A percentile compares a stretch with the other conserved stretches of the same genome.
phyloP scores from a whole-genome alignment of 768 basidiomycete species.

The Mycena venus region DNA sequence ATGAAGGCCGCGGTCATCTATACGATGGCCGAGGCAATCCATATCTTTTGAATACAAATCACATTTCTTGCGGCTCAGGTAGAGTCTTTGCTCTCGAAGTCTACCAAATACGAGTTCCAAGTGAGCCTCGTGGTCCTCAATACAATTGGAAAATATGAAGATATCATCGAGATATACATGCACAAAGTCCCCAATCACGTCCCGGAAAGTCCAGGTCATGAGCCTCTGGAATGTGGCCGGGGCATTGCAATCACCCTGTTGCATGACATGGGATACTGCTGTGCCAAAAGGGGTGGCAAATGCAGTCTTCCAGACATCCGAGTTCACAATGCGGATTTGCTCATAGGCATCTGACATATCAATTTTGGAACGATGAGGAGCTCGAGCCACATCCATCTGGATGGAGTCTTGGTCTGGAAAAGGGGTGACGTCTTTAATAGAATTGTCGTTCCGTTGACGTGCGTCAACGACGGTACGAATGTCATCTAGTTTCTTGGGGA shows the following conservation, averaged over 20 bases:
- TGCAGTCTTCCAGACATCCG: constrained; percentile 39
- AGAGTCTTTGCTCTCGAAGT: constrained; percentile 44
- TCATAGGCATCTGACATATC: constrained; percentile 52
- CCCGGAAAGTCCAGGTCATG: constrained; percentile 56
- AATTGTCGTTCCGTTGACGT: constrained; percentile 56
- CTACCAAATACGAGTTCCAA: constrained; percentile 45
- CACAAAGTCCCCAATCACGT: constrained; percentile 52
- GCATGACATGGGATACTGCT: background rate
- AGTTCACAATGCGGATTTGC: constrained; percentile 42
- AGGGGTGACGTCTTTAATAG: constrained; percentile 53
- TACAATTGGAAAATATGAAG: constrained; percentile 50
- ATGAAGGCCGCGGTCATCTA: constrained; percentile 46
- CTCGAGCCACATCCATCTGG: background rate
- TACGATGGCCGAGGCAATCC: constrained; percentile 34
- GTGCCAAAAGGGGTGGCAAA: constrained; percentile 40
- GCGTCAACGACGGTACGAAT: constrained; percentile 52
- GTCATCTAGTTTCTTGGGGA: constrained; percentile 41
- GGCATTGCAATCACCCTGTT: constrained; percentile 55
- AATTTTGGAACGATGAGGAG: constrained; percentile 36
- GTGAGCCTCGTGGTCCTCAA: constrained; percentile 55
- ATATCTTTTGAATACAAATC: constrained; percentile 43
- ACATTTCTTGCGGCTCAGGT: constrained; percentile 41
- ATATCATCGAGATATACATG: constrained; percentile 63
- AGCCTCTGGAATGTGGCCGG: constrained; percentile 61
- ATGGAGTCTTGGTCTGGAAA: background rate